phyloP scores from a whole-genome alignment of 2,329 filamentous ascomycete genomes.

The Cryphonectria naterciae region DNA sequence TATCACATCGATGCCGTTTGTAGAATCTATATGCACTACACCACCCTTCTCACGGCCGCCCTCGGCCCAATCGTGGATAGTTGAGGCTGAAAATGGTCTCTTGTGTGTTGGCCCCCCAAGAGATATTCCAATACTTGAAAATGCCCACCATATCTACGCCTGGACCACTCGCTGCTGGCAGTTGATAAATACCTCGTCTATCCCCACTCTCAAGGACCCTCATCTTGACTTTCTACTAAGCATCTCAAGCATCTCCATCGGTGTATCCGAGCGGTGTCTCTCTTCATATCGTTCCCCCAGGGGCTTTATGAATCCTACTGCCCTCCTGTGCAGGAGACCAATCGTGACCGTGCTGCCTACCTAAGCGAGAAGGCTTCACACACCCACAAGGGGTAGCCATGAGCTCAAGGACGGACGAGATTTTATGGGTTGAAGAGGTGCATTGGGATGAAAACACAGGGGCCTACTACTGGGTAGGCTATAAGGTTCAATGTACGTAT shows the following conservation, averaged over 20 bases:
- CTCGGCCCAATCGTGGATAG: not conserved
- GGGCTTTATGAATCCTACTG: not conserved
- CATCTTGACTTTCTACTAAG: not conserved
- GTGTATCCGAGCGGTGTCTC: not conserved
- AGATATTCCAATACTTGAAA: not conserved
- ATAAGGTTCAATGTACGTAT: not conserved
- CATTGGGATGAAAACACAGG: not conserved
- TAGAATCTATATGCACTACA: not conserved
- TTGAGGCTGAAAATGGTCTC: conserved; percentile 12
- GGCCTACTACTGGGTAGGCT: not conserved
- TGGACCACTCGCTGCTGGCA: not conserved
- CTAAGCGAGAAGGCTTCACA: not conserved
- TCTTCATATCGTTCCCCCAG: not conserved
- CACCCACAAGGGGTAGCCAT: not conserved
- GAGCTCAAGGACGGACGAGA: not conserved
- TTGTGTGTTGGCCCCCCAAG: no score
- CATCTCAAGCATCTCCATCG: not conserved
- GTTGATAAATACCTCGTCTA: not conserved
- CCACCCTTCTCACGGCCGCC: not conserved
- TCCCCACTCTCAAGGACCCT: not conserved
- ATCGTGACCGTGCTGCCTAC: not conserved
- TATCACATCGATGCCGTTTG: not conserved
- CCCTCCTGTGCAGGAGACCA: not conserved
- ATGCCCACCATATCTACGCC: not conserved
- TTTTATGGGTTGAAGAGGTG: not conserved